These are phyloP conservation scores for Cordia subcordata DNA, from an alignment of 257 asterid genomes.

Conservation along the genomic window DNA sequence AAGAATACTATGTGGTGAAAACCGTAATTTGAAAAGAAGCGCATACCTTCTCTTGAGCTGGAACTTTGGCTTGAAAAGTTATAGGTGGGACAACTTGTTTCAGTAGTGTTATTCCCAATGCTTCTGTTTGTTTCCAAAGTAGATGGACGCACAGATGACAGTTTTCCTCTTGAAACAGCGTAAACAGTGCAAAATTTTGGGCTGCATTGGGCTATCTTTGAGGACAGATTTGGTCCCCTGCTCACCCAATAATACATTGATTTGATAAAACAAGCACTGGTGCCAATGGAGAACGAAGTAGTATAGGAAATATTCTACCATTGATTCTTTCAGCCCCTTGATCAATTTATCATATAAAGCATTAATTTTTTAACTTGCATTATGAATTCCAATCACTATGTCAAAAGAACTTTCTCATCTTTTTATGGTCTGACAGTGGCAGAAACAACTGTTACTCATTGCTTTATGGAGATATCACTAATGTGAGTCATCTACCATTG, in stretches of 20 bases:
- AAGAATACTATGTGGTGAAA: no score
- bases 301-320: not conserved
- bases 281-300: not conserved
- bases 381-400: no score
- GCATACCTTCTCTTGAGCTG: constrained; percentile 44
- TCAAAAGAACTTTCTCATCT: no score
- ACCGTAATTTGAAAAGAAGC: not conserved
- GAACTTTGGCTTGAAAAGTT: constrained; percentile 36
- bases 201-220: constrained; percentile 49
- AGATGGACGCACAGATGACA: constrained; percentile 63
- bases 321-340: not conserved
- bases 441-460: no score
- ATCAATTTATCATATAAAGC: not conserved
- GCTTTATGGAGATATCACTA: no score
- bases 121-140: constrained; percentile 47
- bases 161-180: constrained; percentile 74
- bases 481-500: no score
- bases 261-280: not conserved
- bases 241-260: not conserved
- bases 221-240: constrained; percentile 59
- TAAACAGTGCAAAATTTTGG: constrained; percentile 69
- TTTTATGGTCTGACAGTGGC: no score
- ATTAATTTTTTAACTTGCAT: no score
- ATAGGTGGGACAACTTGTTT: constrained; percentile 40
- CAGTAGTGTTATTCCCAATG: constrained; percentile 44